Evolutionary conservation across 75 land plant species (phyloP).

Genomic region (Picea sitchensis): DNA sequence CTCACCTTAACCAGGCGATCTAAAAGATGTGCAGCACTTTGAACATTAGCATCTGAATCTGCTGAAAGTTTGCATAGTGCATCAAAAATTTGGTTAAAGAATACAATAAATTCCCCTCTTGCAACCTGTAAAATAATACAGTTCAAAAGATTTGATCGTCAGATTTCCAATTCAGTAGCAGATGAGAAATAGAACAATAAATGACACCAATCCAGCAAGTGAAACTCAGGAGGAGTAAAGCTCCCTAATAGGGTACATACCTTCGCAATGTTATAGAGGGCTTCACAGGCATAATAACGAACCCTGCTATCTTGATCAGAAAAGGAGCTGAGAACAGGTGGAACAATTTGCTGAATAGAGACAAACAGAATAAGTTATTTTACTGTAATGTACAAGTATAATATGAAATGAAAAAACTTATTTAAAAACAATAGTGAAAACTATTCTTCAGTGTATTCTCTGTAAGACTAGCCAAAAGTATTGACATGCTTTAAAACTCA

Average conservation of each 20-base stretch:
- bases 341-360: constrained; percentile 77
- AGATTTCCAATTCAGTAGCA: not conserved
- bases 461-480: too few species aligned
- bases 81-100: constrained; percentile 98
- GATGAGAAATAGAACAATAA: not conserved
- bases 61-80: constrained; percentile 99
- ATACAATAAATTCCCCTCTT: constrained; percentile 92
- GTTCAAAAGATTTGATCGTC: constrained; percentile 1
- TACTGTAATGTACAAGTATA: too few species aligned
- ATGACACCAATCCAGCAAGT: not conserved
- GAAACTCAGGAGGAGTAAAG: not conserved
- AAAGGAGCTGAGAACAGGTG: constrained; percentile 91
- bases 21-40: constrained; percentile 99
- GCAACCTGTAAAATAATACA: constrained; percentile 64
- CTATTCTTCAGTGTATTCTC: too few species aligned
- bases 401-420: too few species aligned
- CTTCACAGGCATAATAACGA: constrained; percentile 99
- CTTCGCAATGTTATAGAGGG: constrained; percentile 99
- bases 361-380: not conserved
- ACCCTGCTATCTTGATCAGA: constrained; percentile 96
- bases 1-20: constrained; percentile 94
- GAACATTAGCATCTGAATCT: constrained; percentile 95
- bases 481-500: too few species aligned
- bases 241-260: constrained; percentile 26
- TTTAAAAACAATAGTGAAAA: too few species aligned